Evolutionary conservation across 2,329 filamentous ascomycete species (phyloP), one percentile per base, ranked within the genome.

Genomic region (Phialemonium atrogriseum): DNA sequence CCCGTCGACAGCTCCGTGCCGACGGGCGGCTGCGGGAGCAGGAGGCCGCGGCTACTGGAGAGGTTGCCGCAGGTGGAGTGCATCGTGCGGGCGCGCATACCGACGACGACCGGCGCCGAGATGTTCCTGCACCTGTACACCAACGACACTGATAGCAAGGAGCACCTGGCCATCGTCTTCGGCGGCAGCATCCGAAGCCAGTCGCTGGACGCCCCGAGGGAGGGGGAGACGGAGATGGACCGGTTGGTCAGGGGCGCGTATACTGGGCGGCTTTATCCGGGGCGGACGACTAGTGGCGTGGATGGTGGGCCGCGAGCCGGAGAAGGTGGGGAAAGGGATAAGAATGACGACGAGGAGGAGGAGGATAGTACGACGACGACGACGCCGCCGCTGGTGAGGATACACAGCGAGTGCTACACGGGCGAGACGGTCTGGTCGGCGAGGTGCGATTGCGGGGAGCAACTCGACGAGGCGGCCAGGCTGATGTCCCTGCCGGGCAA

Each of bases 381-480:
- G 6, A 22, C 11, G 19, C 58, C 81, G 1, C 85, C 91, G 0
- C 66, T 98, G 23, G 89, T 98, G 27, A 75, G 91, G 35, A 98
- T 98, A 51, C 91, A 98, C 57, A 94, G 85, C 4, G 91, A 98
- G 59, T 98, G 91, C 62, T 98, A 98, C 58, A 98, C 91, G 0
- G 91, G 91, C 37, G 91, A 98, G 66, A 98, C 91, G 1, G 91
- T 93, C 1, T 96, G 91, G 91, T 95, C 88, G 7, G 89, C 91
- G 21, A 79, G 91, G 17, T 98, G 91, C 62, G 91, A 98, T 60
- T 98, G 91, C 55, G 91, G 91, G 35, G 91, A 98, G 60, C 91
- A 98, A 56, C 71, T 98, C 3, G 91, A 98, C 55, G 91, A 98
- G 62, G 91, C 91, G 2, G 91, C 89, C 2, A 74, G 91, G 16